phyloP scores from a whole-genome alignment of 163 green algal genomes.

The Coccomyxa subellipsoidea region DNA sequence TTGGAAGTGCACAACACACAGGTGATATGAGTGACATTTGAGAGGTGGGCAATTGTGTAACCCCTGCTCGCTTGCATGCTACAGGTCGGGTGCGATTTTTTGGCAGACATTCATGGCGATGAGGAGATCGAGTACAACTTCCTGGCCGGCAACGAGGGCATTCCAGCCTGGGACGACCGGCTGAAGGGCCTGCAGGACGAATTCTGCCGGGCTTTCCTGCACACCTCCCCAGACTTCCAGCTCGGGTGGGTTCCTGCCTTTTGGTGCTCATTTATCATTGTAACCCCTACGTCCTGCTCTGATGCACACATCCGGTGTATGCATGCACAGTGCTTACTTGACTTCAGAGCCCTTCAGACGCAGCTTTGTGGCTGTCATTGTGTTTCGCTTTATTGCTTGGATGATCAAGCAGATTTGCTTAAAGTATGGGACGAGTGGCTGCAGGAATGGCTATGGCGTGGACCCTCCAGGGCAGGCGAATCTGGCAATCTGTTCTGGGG shows the following conservation, averaged over 20 bases:
- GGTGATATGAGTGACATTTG: no score
- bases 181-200: constrained; percentile 34
- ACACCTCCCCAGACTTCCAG: constrained; percentile 69
- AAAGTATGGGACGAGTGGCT: not conserved
- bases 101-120: constrained; percentile 79
- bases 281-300: not conserved
- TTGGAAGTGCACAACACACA: no score
- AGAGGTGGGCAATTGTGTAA: no score
- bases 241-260: not conserved
- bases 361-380: no score
- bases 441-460: constrained; percentile 43
- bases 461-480: constrained; percentile 42
- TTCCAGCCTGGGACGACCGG: constrained; percentile 23
- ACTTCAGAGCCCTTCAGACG: not conserved
- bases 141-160: constrained; percentile 56
- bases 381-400: no score
- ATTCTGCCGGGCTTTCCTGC: constrained; percentile 51
- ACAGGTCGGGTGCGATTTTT: constrained; percentile 50
- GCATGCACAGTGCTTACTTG: not conserved
- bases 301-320: not conserved
- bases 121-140: constrained; percentile 77
- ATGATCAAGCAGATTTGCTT: not conserved
- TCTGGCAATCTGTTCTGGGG: constrained; percentile 46
- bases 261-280: not conserved
- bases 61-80: no score